phyloP scores from a whole-genome alignment of 768 basidiomycete species.

The Cystobasidium onofrii region DNA sequence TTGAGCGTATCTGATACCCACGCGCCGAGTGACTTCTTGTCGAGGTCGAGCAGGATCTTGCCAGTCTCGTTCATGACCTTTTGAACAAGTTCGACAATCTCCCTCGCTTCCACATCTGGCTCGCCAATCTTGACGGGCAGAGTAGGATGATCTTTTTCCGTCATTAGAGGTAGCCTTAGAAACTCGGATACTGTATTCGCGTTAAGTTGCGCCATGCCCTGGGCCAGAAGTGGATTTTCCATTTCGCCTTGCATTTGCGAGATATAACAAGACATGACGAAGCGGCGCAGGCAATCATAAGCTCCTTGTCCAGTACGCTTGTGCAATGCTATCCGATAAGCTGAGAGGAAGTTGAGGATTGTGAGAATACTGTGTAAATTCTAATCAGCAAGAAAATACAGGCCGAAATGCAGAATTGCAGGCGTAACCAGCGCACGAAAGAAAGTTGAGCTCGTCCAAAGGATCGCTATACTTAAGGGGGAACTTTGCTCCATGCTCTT shows the following conservation, averaged over 20 bases:
- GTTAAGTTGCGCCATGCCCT: conserved; percentile 26
- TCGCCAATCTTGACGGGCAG: conserved; percentile 32
- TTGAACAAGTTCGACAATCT: conserved; percentile 33
- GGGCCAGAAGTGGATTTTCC: background rate
- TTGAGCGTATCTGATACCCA: conserved; percentile 13
- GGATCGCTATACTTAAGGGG: conserved; percentile 29
- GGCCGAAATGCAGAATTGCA: background rate
- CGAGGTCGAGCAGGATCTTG: conserved; percentile 12
- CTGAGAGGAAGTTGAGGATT: conserved; percentile 32
- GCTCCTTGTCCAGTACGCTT: conserved; percentile 30
- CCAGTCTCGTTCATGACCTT: conserved; percentile 31
- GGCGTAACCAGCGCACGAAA: background rate
- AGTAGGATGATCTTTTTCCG: conserved; percentile 31
- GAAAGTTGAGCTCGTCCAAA: conserved; percentile 34
- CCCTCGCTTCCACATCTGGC: conserved; percentile 23
- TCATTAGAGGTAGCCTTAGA: conserved; percentile 3
- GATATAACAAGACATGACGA: conserved; percentile 28
- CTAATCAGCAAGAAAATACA: background rate
- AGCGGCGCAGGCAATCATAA: conserved; percentile 30
- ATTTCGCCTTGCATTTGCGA: background rate
- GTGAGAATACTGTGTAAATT: conserved; percentile 17
- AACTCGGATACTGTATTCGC: conserved; percentile 20
- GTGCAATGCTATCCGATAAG: conserved; percentile 28
- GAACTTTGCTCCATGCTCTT: conserved; percentile 30
- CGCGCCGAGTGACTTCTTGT: background rate